Conservation (phyloP, 352 stramenopile species). For the Phytopythium litorale region DNA sequence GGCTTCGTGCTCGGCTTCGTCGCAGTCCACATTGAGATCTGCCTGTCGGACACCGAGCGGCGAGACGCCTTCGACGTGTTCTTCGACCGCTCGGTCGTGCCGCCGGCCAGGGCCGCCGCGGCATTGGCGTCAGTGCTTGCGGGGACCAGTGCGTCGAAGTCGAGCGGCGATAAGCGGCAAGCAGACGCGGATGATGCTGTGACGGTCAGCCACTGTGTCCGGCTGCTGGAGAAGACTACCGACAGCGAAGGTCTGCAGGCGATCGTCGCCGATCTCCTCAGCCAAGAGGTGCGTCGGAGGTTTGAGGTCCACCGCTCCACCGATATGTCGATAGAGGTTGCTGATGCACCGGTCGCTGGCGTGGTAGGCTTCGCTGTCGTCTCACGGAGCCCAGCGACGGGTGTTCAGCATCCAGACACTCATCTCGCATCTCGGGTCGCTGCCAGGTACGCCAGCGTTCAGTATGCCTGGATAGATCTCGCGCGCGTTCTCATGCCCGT, state of each 20-base stretch:
- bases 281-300: slow-evolving; percentile 15
- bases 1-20: slow-evolving; percentile 56
- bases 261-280: slow-evolving; percentile 33
- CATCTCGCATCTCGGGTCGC: slow-evolving; percentile 33
- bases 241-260: slow-evolving; percentile 19
- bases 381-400: not conserved
- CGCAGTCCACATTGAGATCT: slow-evolving; percentile 38
- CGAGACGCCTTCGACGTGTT: slow-evolving; percentile 49
- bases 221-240: slow-evolving; percentile 36
- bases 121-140: slow-evolving; percentile 36
- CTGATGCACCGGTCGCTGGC: not conserved
- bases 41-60: slow-evolving; percentile 42
- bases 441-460: slow-evolving; percentile 35
- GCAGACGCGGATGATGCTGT: slow-evolving; percentile 21
- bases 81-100: slow-evolving; percentile 36
- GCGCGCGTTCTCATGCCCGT: not conserved
- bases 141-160: slow-evolving; percentile 8
- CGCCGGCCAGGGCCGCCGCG: slow-evolving; percentile 27
- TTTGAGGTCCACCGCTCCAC: no score
- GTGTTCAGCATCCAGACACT: slow-evolving; percentile 25
- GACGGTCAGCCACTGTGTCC: slow-evolving; percentile 41
- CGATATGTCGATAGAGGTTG: not conserved
- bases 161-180: not conserved
- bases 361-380: not conserved
- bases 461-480: not conserved